Conservation (phyloP, 2,329 filamentous ascomycete species). For the Coniochaeta sp. region DNA sequence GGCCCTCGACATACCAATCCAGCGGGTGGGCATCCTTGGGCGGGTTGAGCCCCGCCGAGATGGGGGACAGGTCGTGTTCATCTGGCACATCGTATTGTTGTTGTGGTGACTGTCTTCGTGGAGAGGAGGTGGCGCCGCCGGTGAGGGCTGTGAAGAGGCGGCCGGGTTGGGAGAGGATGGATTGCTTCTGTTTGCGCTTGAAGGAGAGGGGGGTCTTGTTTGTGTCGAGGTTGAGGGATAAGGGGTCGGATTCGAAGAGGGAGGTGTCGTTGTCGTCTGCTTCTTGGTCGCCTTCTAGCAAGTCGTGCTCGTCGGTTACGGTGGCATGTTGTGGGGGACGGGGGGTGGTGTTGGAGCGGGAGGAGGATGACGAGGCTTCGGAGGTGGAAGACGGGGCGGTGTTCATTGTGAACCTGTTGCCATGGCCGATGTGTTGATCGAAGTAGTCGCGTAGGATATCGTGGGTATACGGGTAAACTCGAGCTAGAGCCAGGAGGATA, state of each 20-base stretch:
- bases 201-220: constrained; percentile 49
- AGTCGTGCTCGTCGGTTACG: constrained; percentile 40
- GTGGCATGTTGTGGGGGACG: constrained; percentile 18
- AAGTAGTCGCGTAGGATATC: too few species aligned
- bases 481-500: too few species aligned
- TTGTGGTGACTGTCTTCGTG: constrained; percentile 9
- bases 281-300: constrained; percentile 33
- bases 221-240: constrained; percentile 40
- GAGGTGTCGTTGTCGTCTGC: constrained; percentile 23
- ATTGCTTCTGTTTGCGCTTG: constrained; percentile 59
- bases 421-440: background rate
- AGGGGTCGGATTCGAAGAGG: constrained; percentile 49
- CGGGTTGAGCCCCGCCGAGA: constrained; percentile 5
- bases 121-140: constrained; percentile 22
- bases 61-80: constrained; percentile 4
- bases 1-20: constrained; percentile 89
- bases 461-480: too few species aligned
- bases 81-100: background rate
- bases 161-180: constrained; percentile 35
- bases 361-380: constrained; percentile 23
- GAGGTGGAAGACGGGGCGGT: constrained; percentile 3
- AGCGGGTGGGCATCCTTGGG: constrained; percentile 41
- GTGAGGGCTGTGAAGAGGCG: constrained; percentile 43
- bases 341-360: constrained; percentile 15
- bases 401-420: constrained; percentile 9